Evolutionary conservation across 2,329 filamentous ascomycete species (phyloP), one percentile per base, ranked within the genome.

Genomic region (Harringtonia lauricola): DNA sequence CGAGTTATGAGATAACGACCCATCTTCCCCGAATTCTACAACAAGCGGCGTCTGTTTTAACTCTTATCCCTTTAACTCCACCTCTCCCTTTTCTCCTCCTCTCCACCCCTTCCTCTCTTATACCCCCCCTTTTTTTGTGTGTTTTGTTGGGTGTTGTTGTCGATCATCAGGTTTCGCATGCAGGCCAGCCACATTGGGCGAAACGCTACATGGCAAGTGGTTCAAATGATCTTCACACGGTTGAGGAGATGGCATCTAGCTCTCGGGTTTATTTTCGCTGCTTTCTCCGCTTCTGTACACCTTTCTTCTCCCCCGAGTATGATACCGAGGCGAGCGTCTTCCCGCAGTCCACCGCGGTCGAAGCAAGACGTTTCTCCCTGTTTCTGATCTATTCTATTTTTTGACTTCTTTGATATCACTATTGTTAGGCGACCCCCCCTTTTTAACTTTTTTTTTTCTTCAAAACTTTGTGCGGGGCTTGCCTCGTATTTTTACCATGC

Each of bases 1-100:
- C 44, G 51, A 47, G 47, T 50, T 45, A 52, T 40, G 51, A 52
- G 40, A 44, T 38, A 49, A 45, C 39, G 42, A 44, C 40, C 41
- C n/a, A 29, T 22, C 30, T 31, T 30, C 34, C 36, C 19, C 35
- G 19, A 13, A 31, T 24, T 18, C 19, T 19, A 48, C 33, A 39
- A 36, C 42, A 47, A 47, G 41, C 45, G 41, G 46, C 47, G 21
- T 34, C 39, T 28, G 5, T 38, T 29, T 13, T 22, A 24, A 30
- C 29, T 18, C 22, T 13, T 24, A 22, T 34, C 21, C 30, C 33
- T 14, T 43, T 13, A 21, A 4, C 35, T 36, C 41, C 15, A 43
- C 28, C 21, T 35, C 29, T 18, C 19, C 22, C 22, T 13, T 24
- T 28, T 34, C 21, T 28, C 33, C 15, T 43, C 15, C 21, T 7